Evolutionary conservation across 169 alveolate species (phyloP), one percentile per base, ranked within the genome.

Genomic region (Plasmodium sp.): DNA sequence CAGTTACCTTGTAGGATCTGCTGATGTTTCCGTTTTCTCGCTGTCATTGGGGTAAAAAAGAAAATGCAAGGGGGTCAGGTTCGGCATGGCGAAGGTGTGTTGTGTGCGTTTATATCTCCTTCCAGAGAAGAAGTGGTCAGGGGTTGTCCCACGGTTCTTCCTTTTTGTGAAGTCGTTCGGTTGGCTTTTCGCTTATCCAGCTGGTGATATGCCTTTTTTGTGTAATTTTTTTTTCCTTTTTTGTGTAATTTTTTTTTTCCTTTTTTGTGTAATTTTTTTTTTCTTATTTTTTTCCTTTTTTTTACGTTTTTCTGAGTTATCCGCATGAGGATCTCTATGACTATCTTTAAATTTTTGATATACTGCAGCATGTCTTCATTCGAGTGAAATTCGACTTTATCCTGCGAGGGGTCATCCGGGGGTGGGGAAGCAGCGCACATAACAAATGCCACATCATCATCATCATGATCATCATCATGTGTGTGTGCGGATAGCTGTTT

Each of bases 261-360:
- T 73, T 74, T 85, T 31, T 74, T 45, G n/a, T n/a, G n/a, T n/a
- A n/a, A n/a, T n/a, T n/a, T n/a, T n/a, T n/a, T n/a, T n/a, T n/a
- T n/a, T n/a, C n/a, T n/a, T n/a, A n/a, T n/a, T n/a, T n/a, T n/a
- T n/a, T n/a, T n/a, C n/a, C n/a, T n/a, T n/a, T n/a, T n/a, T n/a
- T 62, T 91, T 91, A 91, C 95, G 71, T 91, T 91, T 91, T 91
- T 81, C 72, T 81, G 95, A 36, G 95, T 91, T 67, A 91, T 81
- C n/a, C 54, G 83, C 95, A 91, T 91, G 45, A 91, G 83, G 34
- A 72, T 91, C 48, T 81, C 84, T 62, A 91, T 43, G 16, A 33
- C 71, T 9, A 4, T 36, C 77, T 91, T 67, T 18, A 91, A 75
- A 43, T 91, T 91, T 71, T 91, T 91, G 48, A 91, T 81, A n/a